These are phyloP conservation scores for Funneliformis caledonium DNA, from an alignment of 371 early-diverging fungal genomes.

Conservation along the genomic window DNA sequence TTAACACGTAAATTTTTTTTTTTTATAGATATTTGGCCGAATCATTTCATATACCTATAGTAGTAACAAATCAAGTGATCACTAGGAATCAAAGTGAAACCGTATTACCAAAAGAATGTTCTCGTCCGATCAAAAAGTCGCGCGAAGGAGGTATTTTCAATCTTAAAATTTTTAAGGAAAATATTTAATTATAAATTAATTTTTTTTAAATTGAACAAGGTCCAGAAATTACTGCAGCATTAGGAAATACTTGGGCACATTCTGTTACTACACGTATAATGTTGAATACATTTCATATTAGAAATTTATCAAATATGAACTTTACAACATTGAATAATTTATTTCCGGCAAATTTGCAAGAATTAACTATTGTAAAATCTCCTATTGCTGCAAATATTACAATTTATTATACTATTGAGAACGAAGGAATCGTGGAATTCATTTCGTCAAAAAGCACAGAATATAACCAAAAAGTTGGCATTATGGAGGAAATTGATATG, in stretches of 20 bases:
- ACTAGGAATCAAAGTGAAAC: not conserved
- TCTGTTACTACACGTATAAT: constrained; percentile 40
- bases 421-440: constrained; percentile 32
- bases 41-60: constrained; percentile 38
- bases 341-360: constrained; percentile 9
- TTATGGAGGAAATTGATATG: too few relatives aligned
- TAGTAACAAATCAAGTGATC: constrained; percentile 37
- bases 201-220: not conserved
- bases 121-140: not conserved
- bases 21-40: constrained; percentile 38
- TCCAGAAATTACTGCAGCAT: constrained; percentile 25
- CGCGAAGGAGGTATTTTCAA: not conserved
- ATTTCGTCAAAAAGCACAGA: not conserved
- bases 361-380: constrained; percentile 39
- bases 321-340: not conserved
- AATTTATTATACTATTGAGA: constrained; percentile 35
- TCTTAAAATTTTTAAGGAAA: not conserved
- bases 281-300: constrained; percentile 26
- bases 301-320: not conserved
- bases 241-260: constrained; percentile 43
- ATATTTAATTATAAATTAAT: not conserved
- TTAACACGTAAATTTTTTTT: not conserved
- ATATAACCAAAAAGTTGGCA: not conserved
- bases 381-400: constrained; percentile 31
- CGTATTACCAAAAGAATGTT: constrained; percentile 7